phyloP scores from a whole-genome alignment of 106 monocot genomes.

The Hemerocallis citrina region DNA sequence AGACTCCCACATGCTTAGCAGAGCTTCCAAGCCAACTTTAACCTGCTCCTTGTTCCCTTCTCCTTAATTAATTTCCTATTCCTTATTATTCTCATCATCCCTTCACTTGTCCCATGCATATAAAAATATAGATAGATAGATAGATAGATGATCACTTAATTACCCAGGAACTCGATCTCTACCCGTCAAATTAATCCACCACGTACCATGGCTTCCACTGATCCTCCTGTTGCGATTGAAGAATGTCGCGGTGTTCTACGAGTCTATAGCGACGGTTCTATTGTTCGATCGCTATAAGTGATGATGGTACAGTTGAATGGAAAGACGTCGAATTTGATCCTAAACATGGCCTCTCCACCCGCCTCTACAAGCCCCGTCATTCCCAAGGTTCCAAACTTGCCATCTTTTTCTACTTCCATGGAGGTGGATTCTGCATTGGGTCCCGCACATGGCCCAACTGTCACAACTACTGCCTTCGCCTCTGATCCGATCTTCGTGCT shows the following conservation, averaged over 20 bases:
- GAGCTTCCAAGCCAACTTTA: no score
- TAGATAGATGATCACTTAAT: no score
- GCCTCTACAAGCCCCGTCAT: slow-evolving; percentile 38
- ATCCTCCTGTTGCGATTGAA: slow-evolving; percentile 12
- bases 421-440: slow-evolving; percentile 77
- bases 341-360: slow-evolving; percentile 30
- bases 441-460: slow-evolving; percentile 60
- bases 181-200: no score
- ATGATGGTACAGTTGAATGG: slow-evolving; percentile 55
- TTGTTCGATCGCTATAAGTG: slow-evolving; percentile 27
- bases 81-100: no score
- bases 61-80: no score
- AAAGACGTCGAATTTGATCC: slow-evolving; percentile 35
- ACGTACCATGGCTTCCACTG: no score
- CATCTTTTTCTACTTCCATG: slow-evolving; percentile 75
- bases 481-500: slow-evolving; percentile 30
- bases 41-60: no score
- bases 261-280: slow-evolving; percentile 55
- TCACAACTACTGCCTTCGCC: slow-evolving; percentile 63
- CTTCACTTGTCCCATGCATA: no score
- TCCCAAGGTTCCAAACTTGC: slow-evolving; percentile 28
- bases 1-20: no score
- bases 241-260: slow-evolving; percentile 52
- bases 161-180: no score
- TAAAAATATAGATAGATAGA: no score